Percentiles rank a stretch among this genome's conserved stretches.
phyloP scores from a whole-genome alignment of 345 rosid genomes.

The Brassica cretica region DNA sequence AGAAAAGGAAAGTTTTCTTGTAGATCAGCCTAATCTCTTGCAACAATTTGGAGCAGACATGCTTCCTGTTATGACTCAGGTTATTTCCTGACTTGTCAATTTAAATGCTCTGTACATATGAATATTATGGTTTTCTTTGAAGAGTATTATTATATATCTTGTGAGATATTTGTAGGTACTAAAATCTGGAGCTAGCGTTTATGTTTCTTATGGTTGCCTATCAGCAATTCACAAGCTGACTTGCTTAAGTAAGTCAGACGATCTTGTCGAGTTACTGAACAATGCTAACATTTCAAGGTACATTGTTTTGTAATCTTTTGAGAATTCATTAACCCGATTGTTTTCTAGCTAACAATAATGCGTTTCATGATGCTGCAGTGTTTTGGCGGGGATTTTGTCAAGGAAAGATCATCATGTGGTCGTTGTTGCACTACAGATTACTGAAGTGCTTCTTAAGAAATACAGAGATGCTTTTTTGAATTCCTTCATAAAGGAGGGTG shows the following conservation, averaged over 20 bases:
- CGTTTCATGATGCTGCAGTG: slow-evolving; percentile 52
- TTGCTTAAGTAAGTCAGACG: slow-evolving; percentile 62
- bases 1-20: slow-evolving; percentile 68
- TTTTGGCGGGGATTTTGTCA: slow-evolving; percentile 81
- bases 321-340: slow-evolving; percentile 30
- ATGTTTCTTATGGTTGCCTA: slow-evolving; percentile 79
- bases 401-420: slow-evolving; percentile 83
- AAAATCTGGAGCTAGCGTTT: slow-evolving; percentile 78
- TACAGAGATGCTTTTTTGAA: slow-evolving; percentile 56
- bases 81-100: slow-evolving; percentile 32
- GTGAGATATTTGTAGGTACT: slow-evolving; percentile 57
- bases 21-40: slow-evolving; percentile 60
- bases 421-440: slow-evolving; percentile 66
- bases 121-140: slow-evolving; percentile 16
- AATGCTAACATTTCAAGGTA: slow-evolving; percentile 77
- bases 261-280: slow-evolving; percentile 63
- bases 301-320: background rate
- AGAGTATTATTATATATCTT: slow-evolving; percentile 23
- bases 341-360: slow-evolving; percentile 28
- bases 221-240: slow-evolving; percentile 69
- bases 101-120: slow-evolving; percentile 8
- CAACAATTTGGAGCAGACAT: slow-evolving; percentile 61
- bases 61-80: slow-evolving; percentile 80
- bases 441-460: slow-evolving; percentile 73
- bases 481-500: slow-evolving; percentile 86